Conservation (phyloP, 169 alveolate species). For the Perkinsus marinus region DNA sequence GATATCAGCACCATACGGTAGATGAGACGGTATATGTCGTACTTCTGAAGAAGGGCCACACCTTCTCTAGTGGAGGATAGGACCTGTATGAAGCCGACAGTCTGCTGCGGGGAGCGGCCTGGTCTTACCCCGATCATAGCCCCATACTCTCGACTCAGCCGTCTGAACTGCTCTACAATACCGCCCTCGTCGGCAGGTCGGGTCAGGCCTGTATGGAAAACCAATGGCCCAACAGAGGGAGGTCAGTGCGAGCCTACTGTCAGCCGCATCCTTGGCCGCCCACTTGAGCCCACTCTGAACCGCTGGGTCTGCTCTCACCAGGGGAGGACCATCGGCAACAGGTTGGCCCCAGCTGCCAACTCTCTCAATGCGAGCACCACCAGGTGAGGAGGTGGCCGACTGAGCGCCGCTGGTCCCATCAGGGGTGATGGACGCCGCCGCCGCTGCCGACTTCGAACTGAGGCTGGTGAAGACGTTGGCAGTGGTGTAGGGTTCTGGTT, state of each 20-base stretch:
- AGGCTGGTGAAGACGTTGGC: background rate
- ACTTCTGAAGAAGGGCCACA: background rate
- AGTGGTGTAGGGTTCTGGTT: background rate
- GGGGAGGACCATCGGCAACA: background rate
- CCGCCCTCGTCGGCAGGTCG: background rate
- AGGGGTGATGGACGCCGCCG: background rate
- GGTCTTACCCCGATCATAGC: background rate
- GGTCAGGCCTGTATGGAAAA: background rate
- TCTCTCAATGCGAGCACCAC: background rate
- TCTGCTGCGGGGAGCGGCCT: background rate
- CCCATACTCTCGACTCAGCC: background rate
- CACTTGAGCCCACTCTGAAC: background rate
- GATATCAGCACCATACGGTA: background rate
- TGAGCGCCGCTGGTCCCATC: background rate
- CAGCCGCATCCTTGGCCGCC: background rate
- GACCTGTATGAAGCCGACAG: background rate
- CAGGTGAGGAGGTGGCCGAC: background rate
- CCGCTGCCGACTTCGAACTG: background rate
- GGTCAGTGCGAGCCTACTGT: background rate
- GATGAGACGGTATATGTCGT: background rate
- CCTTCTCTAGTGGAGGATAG: background rate
- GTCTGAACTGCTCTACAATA: background rate
- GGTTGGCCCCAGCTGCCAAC: background rate
- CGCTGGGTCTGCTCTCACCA: background rate
- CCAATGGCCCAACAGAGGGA: background rate